Evolutionary conservation across 306 rosid species (phyloP), one percentile per base, ranked within the genome.

Genomic region (Sindora glabra): DNA sequence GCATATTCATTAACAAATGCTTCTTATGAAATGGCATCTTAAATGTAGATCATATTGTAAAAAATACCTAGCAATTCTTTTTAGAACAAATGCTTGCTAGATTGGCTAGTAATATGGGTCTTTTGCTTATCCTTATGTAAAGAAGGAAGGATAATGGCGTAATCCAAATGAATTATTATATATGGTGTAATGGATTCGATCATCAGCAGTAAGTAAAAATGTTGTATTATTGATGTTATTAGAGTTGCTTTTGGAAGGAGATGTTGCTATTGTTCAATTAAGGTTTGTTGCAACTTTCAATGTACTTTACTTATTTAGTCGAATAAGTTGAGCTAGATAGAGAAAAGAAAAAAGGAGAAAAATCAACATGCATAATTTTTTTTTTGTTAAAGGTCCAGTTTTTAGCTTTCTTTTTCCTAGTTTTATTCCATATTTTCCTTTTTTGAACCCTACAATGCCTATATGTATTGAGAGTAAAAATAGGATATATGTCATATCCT

Each of bases 231-330:
- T n/a, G 92, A 81, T 62, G 98, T 95, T 56, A 96, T 92, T 76
- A 74, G 74, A 75, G 96, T 83, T 78, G 89, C 90, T 4, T 70
- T n/a, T 92, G 48, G 83, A 85, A 64, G 98, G 98, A 64, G 95
- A 96, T 51, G 90, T 96, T 59, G 86, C 96, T 67, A 83, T 92
- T 67, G 72, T 92, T 74, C 98, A 88, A 81, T 58, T 88, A 60
- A 88, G 98, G 96, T 91, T 70, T 74, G 82, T 48, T 73, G 51
- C n/a, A n/a, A n/a, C 53, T 56, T 54, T 39, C 34, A 18, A 27
- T 36, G 29, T 54, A 14, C 24, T 73, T 68, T 61, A 14, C 48
- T 29, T 52, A 3, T 53, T 59, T 56, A 29, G 49, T 14, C 46
- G 88, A 5, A n/a, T n/a, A 73, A n/a, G n/a, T n/a, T n/a, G n/a